Percentiles rank a stretch among this genome's conserved stretches.
These are phyloP conservation scores for Nothophytophthora sp. DNA, from an alignment of 352 stramenopile species.

Conservation along the genomic window DNA sequence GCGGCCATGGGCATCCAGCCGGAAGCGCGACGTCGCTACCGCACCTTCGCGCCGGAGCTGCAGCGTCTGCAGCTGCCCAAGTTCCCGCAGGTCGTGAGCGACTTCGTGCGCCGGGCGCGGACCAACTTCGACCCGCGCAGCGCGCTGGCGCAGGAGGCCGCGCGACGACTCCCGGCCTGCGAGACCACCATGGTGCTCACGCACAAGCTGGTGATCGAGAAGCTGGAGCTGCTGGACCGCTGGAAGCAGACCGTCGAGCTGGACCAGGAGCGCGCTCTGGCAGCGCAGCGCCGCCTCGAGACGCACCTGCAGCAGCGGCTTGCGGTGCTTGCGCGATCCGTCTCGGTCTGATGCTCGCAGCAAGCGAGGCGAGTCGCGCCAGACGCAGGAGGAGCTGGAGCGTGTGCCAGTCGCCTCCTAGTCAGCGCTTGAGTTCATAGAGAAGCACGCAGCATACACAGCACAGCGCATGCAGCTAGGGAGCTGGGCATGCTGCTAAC, in stretches of 20 bases:
- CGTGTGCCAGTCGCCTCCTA: no score
- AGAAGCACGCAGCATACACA: background rate
- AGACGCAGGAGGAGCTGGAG: no score
- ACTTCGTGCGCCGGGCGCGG: conserved; percentile 63
- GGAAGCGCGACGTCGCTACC: conserved; percentile 68
- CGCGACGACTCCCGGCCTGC: conserved; percentile 59
- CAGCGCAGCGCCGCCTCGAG: conserved; percentile 55
- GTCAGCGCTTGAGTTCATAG: no score
- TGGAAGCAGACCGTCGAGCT: conserved; percentile 60
- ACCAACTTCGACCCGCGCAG: conserved; percentile 63
- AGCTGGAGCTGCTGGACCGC: conserved; percentile 67
- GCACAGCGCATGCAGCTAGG: no score
- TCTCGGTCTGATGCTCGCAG: conserved; percentile 37
- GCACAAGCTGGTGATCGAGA: conserved; percentile 77
- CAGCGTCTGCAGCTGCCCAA: conserved; percentile 54
- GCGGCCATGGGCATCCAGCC: conserved; percentile 68
- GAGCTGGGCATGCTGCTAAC: no score
- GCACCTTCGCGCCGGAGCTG: conserved; percentile 47
- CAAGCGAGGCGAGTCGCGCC: no score
- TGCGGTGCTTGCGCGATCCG: conserved; percentile 49
- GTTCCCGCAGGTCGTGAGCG: conserved; percentile 62
- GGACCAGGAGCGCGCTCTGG: conserved; percentile 50
- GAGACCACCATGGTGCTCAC: conserved; percentile 77
- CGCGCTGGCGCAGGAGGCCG: conserved; percentile 51
- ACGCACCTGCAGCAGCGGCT: conserved; percentile 67